Evolutionary conservation across 2,329 filamentous ascomycete genomes (phyloP).

Genomic region (Phialophora tarda): DNA sequence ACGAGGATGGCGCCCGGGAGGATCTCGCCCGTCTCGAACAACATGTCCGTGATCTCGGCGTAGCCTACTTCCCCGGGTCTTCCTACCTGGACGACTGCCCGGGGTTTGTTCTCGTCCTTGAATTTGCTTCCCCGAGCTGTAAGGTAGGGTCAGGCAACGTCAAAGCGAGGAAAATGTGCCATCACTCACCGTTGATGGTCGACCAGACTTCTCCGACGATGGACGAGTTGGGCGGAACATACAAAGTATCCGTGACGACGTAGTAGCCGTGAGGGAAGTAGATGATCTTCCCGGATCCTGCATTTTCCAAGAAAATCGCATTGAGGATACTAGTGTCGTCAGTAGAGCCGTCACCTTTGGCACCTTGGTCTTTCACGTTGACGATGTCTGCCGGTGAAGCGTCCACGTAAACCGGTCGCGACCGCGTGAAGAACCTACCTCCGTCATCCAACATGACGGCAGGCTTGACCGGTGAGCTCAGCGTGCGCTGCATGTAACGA

Average conservation of each 20-base stretch:
- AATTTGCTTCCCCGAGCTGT: conserved; percentile 44
- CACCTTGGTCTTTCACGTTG: neutral
- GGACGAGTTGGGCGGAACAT: neutral
- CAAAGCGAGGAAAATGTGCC: neutral
- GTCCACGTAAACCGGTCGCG: neutral
- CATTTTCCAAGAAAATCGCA: neutral
- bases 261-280: conserved; percentile 1
- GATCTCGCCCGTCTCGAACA: conserved; percentile 57
- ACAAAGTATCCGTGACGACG: neutral
- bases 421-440: neutral
- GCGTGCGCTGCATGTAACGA: neutral
- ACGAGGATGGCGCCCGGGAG: conserved; percentile 69
- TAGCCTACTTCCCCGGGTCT: conserved; percentile 56
- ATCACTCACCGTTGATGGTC: neutral
- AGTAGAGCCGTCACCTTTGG: conserved; percentile 2
- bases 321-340: conserved; percentile 1
- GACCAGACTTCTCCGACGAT: conserved; percentile 1
- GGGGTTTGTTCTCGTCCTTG: conserved; percentile 51
- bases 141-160: neutral
- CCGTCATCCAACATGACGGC: neutral
- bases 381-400: neutral
- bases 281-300: conserved; percentile 1
- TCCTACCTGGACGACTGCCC: conserved; percentile 60
- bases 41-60: conserved; percentile 60
- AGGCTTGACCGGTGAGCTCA: neutral